These are phyloP conservation scores for Exophiala mesophila DNA, from an alignment of 2,329 filamentous ascomycete species.

Conservation along the genomic window DNA sequence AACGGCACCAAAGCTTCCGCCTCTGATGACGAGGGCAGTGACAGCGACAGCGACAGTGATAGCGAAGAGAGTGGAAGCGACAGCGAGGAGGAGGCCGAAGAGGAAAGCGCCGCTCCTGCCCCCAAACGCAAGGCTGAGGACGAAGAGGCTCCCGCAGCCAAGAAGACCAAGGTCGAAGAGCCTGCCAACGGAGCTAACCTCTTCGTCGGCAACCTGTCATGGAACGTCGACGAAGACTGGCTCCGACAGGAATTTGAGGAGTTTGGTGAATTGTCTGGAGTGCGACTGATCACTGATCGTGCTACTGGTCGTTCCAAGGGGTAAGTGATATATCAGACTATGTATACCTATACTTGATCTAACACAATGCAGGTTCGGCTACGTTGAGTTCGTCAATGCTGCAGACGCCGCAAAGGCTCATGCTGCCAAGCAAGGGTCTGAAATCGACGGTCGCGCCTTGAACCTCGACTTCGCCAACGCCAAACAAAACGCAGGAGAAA, in stretches of 20 bases:
- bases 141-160: constrained; percentile 38
- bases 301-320: constrained; percentile 78
- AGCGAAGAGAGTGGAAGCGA: constrained; percentile 25
- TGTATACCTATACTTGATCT: constrained; percentile 22
- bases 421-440: constrained; percentile 67
- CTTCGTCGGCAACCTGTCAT: constrained; percentile 86
- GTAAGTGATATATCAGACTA: constrained; percentile 35
- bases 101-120: constrained; percentile 23
- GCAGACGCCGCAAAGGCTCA: constrained; percentile 67
- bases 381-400: constrained; percentile 74
- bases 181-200: constrained; percentile 52
- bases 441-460: constrained; percentile 68
- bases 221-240: constrained; percentile 81
- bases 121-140: constrained; percentile 47
- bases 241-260: constrained; percentile 76
- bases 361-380: constrained; percentile 62
- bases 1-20: constrained; percentile 11
- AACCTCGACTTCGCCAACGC: constrained; percentile 75
- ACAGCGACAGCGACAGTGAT: constrained; percentile 5
- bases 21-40: constrained; percentile 15
- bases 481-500: constrained; percentile 57
- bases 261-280: constrained; percentile 66
- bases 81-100: constrained; percentile 26
- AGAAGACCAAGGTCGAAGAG: constrained; percentile 51
- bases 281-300: constrained; percentile 79